phyloP scores from a whole-genome alignment of 805 yeast species.

The Groenewaldozyma tartarivorans region DNA sequence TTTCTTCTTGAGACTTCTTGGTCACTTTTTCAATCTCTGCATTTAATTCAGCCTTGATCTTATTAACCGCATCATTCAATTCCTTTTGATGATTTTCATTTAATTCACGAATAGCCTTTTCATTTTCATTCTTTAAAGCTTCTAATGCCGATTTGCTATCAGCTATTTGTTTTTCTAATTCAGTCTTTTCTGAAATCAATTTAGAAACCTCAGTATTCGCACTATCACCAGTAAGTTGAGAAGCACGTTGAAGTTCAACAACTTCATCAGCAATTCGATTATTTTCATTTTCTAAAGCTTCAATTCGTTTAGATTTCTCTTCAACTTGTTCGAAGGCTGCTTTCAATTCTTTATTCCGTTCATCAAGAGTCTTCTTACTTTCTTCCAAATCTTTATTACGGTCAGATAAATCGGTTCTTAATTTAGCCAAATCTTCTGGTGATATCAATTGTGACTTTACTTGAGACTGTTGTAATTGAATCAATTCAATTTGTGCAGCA shows the following conservation, averaged over 20 bases:
- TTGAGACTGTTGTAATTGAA: slow-evolving; percentile 1
- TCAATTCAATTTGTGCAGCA: not conserved
- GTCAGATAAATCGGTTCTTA: slow-evolving; percentile 5
- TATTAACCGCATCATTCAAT: not conserved
- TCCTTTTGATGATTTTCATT: slow-evolving; percentile 7
- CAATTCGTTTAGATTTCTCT: slow-evolving; percentile 19
- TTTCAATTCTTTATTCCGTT: slow-evolving; percentile 3
- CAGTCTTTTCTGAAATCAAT: slow-evolving; percentile 20
- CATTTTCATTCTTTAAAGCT: slow-evolving; percentile 18
- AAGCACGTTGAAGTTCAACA: slow-evolving; percentile 15
- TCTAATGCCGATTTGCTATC: slow-evolving; percentile 9
- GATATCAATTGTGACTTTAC: not conserved
- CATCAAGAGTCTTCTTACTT: slow-evolving; percentile 15
- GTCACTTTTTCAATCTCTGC: not conserved
- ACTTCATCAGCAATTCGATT: slow-evolving; percentile 21
- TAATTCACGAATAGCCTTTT: slow-evolving; percentile 14
- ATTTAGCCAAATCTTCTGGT: not conserved
- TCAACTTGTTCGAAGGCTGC: slow-evolving; percentile 16
- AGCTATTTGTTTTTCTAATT: slow-evolving; percentile 18
- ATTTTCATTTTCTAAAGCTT: slow-evolving; percentile 25
- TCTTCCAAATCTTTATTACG: slow-evolving; percentile 17
- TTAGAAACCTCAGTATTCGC: slow-evolving; percentile 6
- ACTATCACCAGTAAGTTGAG: not conserved
- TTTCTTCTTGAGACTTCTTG: slow-evolving; percentile 5
- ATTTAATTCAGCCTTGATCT: not conserved